A percentile compares a stretch with the other conserved stretches of the same genome.
phyloP scores from a whole-genome alignment of 768 basidiomycete genomes.

The Roridomyces roridus region DNA sequence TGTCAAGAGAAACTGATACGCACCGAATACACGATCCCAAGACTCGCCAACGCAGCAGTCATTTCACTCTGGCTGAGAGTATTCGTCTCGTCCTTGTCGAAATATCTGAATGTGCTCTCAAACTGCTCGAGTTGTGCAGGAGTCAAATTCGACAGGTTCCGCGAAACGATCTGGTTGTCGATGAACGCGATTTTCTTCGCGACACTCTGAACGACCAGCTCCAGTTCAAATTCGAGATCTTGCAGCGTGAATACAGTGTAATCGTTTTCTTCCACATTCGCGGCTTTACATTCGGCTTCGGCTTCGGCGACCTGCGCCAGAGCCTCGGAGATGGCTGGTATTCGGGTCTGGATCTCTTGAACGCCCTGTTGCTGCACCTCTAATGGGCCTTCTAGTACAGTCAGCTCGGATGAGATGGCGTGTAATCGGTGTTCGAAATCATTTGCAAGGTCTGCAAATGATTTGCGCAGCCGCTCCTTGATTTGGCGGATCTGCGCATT shows the following conservation, averaged over 20 bases:
- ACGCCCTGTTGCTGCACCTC: conserved; percentile 83
- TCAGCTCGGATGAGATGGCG: conserved; percentile 71
- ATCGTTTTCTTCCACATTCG: conserved; percentile 97
- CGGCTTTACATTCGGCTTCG: conserved; percentile 79
- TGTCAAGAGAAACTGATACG: conserved; percentile 25
- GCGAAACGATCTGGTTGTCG: conserved; percentile 97
- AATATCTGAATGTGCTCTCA: conserved; percentile 96
- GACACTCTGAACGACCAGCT: conserved; percentile 79
- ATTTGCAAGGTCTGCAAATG: conserved; percentile 80
- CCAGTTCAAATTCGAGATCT: conserved; percentile 90
- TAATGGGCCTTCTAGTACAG: conserved; percentile 74
- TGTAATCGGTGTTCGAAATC: conserved; percentile 74
- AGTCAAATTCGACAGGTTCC: conserved; percentile 92
- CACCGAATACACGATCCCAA: conserved; percentile 92
- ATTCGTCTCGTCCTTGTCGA: conserved; percentile 92
- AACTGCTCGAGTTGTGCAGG: conserved; percentile 97
- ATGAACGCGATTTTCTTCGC: conserved; percentile 94
- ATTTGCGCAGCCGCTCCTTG: conserved; percentile 79
- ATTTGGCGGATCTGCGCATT: conserved; percentile 90
- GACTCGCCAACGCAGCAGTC: conserved; percentile 91
- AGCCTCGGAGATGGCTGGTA: conserved; percentile 68
- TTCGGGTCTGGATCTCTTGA: conserved; percentile 64
- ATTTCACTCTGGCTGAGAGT: conserved; percentile 86
- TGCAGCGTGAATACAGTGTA: conserved; percentile 90
- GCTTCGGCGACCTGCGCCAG: conserved; percentile 62